Evolutionary conservation across 2,329 filamentous ascomycete genomes (phyloP).

Genomic region (Claviceps cyperi): DNA sequence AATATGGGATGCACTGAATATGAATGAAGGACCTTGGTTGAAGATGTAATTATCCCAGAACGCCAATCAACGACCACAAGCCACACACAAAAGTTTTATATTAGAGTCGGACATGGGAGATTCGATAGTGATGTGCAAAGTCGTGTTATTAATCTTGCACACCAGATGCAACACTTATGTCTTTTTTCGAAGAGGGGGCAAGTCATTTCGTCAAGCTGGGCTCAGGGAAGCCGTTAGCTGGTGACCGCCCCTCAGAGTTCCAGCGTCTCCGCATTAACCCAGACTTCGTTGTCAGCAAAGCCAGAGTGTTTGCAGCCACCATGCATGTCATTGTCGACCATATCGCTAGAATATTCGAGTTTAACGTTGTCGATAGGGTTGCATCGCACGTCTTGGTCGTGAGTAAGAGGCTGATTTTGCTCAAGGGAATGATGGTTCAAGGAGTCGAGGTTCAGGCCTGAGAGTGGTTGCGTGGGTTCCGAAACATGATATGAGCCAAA

Average conservation of each 20-base stretch:
- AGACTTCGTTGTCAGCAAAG: conserved; percentile 6
- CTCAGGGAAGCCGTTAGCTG: neutral
- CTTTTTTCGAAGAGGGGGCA: neutral
- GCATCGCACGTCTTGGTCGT: conserved; percentile 7
- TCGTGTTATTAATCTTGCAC: neutral
- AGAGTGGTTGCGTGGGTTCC: conserved; percentile 10
- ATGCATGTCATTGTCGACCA: conserved; percentile 9
- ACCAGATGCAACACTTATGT: neutral
- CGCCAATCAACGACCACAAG: neutral
- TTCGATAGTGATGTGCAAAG: too few relatives aligned
- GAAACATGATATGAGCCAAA: conserved; percentile 14
- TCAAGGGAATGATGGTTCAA: conserved; percentile 14
- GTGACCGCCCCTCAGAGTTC: conserved; percentile 1
- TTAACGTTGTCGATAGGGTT: conserved; percentile 10
- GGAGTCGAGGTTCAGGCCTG: conserved; percentile 17
- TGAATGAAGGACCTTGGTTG: neutral
- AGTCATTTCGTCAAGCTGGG: neutral
- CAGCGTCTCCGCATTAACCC: conserved; percentile 4
- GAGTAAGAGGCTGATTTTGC: conserved; percentile 6
- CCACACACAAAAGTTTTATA: neutral
- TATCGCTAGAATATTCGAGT: conserved; percentile 13
- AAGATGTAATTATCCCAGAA: neutral
- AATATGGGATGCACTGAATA: conserved; percentile 2
- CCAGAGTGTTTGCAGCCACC: conserved; percentile 13
- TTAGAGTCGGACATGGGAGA: too few relatives aligned